Conservation (phyloP, 345 rosid species). For the Mallotus nudiflorus region DNA sequence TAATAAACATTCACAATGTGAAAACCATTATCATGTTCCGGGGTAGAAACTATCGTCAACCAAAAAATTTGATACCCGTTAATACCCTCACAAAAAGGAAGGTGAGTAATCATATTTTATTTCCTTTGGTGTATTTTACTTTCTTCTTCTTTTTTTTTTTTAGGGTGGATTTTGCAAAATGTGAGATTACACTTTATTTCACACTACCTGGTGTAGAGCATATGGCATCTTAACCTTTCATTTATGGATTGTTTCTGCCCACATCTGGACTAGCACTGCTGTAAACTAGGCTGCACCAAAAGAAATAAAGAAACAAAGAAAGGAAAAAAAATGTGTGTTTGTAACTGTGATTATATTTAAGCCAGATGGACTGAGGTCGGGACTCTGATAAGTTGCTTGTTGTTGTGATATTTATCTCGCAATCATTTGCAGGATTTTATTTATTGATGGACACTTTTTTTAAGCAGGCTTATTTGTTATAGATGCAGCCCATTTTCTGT, state of each 20-base stretch:
- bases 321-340: neutral
- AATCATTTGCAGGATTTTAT: neutral
- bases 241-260: neutral
- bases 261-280: neutral
- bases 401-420: neutral
- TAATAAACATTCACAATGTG: constrained; percentile 75
- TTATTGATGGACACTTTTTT: neutral
- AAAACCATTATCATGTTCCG: constrained; percentile 97
- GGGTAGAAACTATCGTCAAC: constrained; percentile 97
- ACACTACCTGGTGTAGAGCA: neutral
- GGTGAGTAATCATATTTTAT: constrained; percentile 41
- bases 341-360: neutral
- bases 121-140: neutral
- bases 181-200: neutral
- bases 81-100: constrained; percentile 94
- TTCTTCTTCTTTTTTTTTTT: neutral
- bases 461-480: neutral
- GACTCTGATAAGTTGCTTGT: neutral
- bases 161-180: neutral
- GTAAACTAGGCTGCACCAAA: neutral
- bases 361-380: neutral
- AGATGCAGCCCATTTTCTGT: neutral
- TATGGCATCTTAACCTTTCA: neutral
- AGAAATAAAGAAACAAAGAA: neutral
- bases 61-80: constrained; percentile 86